These are phyloP conservation scores for Euphorbia tirucalli DNA, from an alignment of 345 rosid species.

Conservation along the genomic window DNA sequence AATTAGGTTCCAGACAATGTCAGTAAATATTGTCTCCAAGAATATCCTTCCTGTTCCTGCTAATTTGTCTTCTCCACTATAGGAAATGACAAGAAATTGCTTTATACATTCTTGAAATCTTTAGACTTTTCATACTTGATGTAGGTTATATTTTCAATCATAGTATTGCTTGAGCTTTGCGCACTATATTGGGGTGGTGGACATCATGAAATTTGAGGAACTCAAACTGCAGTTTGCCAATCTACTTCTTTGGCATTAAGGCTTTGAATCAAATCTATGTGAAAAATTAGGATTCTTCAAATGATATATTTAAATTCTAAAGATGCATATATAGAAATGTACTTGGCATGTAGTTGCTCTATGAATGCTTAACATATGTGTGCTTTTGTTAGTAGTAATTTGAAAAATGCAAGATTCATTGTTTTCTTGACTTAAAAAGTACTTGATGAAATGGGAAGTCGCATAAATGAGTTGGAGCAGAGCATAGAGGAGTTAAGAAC, in stretches of 20 bases:
- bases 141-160: no score
- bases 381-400: not conserved
- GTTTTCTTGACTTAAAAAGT: constrained; percentile 54
- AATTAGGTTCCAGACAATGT: constrained; percentile 88
- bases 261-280: not conserved
- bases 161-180: not conserved
- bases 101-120: no score
- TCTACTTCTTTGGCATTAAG: not conserved
- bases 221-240: not conserved
- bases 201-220: no score
- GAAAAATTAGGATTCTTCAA: not conserved
- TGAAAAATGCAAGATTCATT: constrained; percentile 1
- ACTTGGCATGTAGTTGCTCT: not conserved
- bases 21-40: constrained; percentile 78
- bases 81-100: not conserved
- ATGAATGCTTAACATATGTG: not conserved
- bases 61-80: not conserved
- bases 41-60: constrained; percentile 48
- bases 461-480: constrained; percentile 80
- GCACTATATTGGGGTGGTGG: not conserved
- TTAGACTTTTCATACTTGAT: not conserved
- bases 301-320: not conserved
- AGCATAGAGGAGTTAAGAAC: constrained; percentile 69
- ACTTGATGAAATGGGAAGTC: constrained; percentile 90
- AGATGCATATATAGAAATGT: not conserved